Evolutionary conservation across 2,329 filamentous ascomycete species (phyloP), one percentile per base, ranked within the genome.

Genomic region (Arthroderma sp.): DNA sequence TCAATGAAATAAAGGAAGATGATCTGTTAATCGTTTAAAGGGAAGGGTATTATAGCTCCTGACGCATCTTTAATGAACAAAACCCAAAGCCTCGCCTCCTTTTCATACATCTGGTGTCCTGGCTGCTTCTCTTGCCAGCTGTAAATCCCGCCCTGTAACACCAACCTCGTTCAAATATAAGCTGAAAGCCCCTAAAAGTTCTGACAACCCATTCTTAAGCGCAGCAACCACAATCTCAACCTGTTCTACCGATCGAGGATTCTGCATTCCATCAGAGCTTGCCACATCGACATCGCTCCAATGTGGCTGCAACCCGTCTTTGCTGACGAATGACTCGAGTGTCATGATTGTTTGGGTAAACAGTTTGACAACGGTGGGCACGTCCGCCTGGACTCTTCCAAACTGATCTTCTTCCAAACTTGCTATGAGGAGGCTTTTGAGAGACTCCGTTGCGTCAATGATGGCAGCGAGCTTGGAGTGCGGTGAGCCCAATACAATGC

Each of bases 361-460:
- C 1, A 83, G 81, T 51, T 85, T 81, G 54, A 96, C 81, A 58
- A 95, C 84, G 53, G 73, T 74, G 0, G 87, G 82, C 1, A 97
- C 83, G 62, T 93, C 87, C 44, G 83, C 79, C 63, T 94, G 86
- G n/a, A 94, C 91, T 63, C 88, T 87, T 13, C 91, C 91, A 66
- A 84, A 93, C 51, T 80, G 79, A 68, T 97, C 91, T 70, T 97
- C 91, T 2, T 76, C 75, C 56, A 96, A 73, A 70, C 87, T 91
- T 61, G 81, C 80, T 2, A 88, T 79, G 0, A 87, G 81, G 28
- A 97, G 77, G 54, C 80, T 78, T 11, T 81, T 82, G 39, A 93
- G 73, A 0, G 85, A 81, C 59, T 83, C 82, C n/a, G 84, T 77
- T 1, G 88, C 86, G 67, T 91, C 83, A 54, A 86, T 72, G 63